Conservation (phyloP, 345 rosid genomes). For the Adansonia digitata region DNA sequence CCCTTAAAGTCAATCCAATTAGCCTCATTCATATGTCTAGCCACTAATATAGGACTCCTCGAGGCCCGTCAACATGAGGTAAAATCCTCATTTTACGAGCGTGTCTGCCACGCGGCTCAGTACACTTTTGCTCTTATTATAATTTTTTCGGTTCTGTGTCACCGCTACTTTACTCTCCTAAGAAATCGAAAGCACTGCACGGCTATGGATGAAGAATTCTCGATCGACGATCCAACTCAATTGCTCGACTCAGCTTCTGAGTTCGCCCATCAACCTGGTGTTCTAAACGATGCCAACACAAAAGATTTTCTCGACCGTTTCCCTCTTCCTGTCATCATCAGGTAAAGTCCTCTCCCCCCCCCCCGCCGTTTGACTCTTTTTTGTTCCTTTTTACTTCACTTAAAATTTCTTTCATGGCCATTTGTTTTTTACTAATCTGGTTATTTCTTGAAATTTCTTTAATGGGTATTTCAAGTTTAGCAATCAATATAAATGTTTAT, state of each 20-base stretch:
- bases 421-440: background rate
- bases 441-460: background rate
- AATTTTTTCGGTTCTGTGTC: background rate
- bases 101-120: background rate
- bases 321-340: conserved; percentile 72
- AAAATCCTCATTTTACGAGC: background rate
- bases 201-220: conserved; percentile 36
- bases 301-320: conserved; percentile 71
- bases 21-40: too few species aligned
- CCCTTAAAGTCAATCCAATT: too few species aligned
- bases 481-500: background rate
- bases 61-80: too few species aligned
- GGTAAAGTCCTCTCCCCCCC: conserved; percentile 29
- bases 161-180: background rate
- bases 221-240: conserved; percentile 53
- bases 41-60: too few species aligned
- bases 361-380: background rate
- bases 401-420: background rate
- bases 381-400: background rate
- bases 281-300: conserved; percentile 55
- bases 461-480: background rate
- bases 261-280: conserved; percentile 69
- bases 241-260: conserved; percentile 69
- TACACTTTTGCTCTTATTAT: background rate
- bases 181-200: background rate